A percentile compares a stretch with the other conserved stretches of the same genome.
Conservation (phyloP, 2,329 filamentous ascomycete species). For the Immersiporthe knoxdaviesiana region DNA sequence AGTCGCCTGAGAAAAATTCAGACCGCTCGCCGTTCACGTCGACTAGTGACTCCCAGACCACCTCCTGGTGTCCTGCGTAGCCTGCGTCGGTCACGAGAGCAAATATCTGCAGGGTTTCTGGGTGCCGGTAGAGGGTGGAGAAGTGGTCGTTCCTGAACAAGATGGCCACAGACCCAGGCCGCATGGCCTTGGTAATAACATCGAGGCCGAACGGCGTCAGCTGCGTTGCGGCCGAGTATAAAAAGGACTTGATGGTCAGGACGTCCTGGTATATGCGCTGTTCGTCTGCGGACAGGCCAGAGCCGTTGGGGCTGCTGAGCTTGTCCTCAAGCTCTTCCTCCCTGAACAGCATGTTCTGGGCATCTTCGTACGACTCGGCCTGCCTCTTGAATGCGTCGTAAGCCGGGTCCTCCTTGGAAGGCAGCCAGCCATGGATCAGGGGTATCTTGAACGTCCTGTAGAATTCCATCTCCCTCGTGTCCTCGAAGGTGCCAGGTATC, state of each 20-base stretch:
- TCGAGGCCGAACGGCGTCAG: conserved; percentile 81
- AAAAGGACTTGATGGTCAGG: conserved; percentile 78
- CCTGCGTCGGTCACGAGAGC: conserved; percentile 92
- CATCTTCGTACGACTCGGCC: conserved; percentile 87
- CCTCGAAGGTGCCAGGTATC: conserved; percentile 77
- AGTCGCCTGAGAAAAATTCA: conserved; percentile 89
- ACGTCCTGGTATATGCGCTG: conserved; percentile 84
- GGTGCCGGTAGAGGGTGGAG: conserved; percentile 89
- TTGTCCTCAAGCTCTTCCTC: conserved; percentile 89
- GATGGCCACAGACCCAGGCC: conserved; percentile 82
- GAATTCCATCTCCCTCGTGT: conserved; percentile 84
- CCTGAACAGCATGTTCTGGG: conserved; percentile 83
- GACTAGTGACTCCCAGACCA: conserved; percentile 93
- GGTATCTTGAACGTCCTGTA: conserved; percentile 90
- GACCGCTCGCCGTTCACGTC: conserved; percentile 84
- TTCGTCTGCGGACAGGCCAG: conserved; percentile 71
- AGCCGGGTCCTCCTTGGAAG: conserved; percentile 66
- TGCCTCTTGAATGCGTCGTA: conserved; percentile 73
- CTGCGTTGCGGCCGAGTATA: conserved; percentile 82
- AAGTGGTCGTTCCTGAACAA: conserved; percentile 98
- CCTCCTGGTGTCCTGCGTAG: conserved; percentile 83
- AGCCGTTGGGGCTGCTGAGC: conserved; percentile 54
- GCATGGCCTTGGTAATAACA: conserved; percentile 70
- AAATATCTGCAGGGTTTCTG: conserved; percentile 72
- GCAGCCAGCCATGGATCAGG: conserved; percentile 91